Base-by-base conservation (phyloP, 192 early-diverging fungal species). In the Neocallimastix lanati region DNA sequence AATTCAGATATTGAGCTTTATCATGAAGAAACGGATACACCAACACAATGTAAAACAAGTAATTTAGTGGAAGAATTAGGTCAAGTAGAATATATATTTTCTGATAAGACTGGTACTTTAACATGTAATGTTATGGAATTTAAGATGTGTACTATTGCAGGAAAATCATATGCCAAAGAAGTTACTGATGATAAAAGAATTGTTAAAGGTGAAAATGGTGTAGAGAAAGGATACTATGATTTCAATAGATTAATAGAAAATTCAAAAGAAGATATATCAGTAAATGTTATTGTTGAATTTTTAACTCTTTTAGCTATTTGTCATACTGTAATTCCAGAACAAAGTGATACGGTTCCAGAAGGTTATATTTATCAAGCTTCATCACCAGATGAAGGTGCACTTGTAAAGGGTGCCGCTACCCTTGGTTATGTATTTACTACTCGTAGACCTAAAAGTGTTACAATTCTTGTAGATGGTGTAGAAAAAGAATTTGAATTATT, bases 311-410 rank as follows among this genome's bases (percentile, higher is more conserved):
- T 99, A 27, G 91, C 95, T 27, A 93, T 94, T 12, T 99, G 97
- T 84, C 98, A 99, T 82, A 99, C 98, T 7, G 98, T 99, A 27
- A 99, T 99, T 83, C 96, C 98, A 14, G 96, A 98, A 84, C 80
- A 83, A 67, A 82, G 86, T 25, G 88, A 88, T 29, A 78, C 76
- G 21, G 82, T 84, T 37, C 80, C 82, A 28, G 50, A 79, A 40
- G 81, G 86, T 85, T 80, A 36, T 38, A 78, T 36, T 33, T 79
- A 13, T 50, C 40, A 50, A 50, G 40, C 40, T 14, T 50, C 40
- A 21, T 50, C 40, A 50, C 40, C 40, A 50, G 33, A 77, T 83
- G 97, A 99, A 84, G 95, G 92, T 38, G 97, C 97, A 4, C 85
- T 99, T 76, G 93, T 93, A 35, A 91, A 92, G 81, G 91, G 93